Evolutionary conservation across 2,329 filamentous ascomycete genomes (phyloP), one percentile per base, ranked within the genome.

Genomic region (Hirsutella minnesotensis): DNA sequence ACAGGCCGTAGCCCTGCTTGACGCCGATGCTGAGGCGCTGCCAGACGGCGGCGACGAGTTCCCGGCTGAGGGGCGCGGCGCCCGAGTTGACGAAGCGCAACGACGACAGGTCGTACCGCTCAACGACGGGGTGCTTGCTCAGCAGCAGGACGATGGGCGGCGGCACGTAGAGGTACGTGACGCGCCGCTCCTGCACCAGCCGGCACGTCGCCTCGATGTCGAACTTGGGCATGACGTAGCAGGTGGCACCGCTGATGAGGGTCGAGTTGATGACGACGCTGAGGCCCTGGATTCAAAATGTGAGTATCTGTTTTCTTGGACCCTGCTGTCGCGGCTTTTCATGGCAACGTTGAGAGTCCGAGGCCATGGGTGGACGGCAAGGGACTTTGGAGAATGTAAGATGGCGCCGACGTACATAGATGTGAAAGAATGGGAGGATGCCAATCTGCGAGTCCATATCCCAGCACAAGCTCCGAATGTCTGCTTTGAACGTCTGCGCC

Each of bases 1-100:
- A 87, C 5, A 96, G 72, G 0, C 90, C 90, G 56, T 95, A 96
- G 16, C 86, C 89, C 64, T 96, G 90, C 69, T 95, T 95, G 47
- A 95, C 79, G 2, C 82, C 81, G 18, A 94, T 71, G 41, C 79
- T 79, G 45, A 92, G 76, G 8, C 88, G 77, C 18, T 75, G 63
- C 68, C 86, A 85, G 3, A 92, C 76, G 9, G 78, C 74, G 43
- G 87, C 77, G 1, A 90, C 83, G 2, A 96, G 73, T 48, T 95
- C 87, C 27, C 70, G 68, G 0, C 86, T 90, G 34, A 95, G 67
- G 0, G 90, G 90, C 1, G 90, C 89, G 0, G 89, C 90, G 20
- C 86, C 90, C 1, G 79, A 89, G 63, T 88, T 92, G 69, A 95
- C 70, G 76, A 89, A 89, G 38, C 84, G 81, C 20, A 96, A 56